Percentiles rank a stretch among this genome's conserved stretches.
phyloP scores from a whole-genome alignment of 2,329 filamentous ascomycete species.

The Pseudocercospora crystallina region DNA sequence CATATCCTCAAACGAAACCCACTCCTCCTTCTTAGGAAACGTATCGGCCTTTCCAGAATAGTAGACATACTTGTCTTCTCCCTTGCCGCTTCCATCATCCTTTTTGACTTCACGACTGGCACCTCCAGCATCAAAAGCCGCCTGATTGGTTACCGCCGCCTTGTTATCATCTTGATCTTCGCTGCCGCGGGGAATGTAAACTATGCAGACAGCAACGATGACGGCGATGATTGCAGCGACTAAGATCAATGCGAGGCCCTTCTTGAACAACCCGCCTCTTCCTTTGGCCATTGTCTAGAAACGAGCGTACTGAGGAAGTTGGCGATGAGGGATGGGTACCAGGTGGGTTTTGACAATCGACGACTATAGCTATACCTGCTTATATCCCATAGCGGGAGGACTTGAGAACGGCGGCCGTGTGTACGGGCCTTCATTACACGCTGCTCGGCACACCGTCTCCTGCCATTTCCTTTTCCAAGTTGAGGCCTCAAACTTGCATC shows the following conservation, averaged over 20 bases:
- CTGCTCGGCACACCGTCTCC: neutral
- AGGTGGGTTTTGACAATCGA: too few relatives aligned
- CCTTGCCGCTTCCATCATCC: conserved; percentile 9
- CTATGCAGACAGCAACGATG: conserved; percentile 9
- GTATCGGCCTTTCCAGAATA: conserved; percentile 12
- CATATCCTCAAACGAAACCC: conserved; percentile 30
- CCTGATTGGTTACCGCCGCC: conserved; percentile 11
- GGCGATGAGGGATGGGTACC: neutral
- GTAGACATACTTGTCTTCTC: conserved; percentile 12
- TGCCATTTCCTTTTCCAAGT: too few relatives aligned
- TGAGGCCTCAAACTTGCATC: neutral
- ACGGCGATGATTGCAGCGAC: conserved; percentile 8
- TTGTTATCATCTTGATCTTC: neutral
- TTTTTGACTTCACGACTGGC: conserved; percentile 6
- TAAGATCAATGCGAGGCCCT: conserved; percentile 2
- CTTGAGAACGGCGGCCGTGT: neutral
- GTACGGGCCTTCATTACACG: neutral
- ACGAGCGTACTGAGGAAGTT: neutral
- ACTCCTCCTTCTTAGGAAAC: conserved; percentile 10
- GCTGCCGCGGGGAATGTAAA: conserved; percentile 8
- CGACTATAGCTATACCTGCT: neutral
- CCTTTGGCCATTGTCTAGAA: conserved; percentile 5
- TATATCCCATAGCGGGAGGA: neutral
- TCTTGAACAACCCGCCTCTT: conserved; percentile 4
- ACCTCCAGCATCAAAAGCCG: conserved; percentile 11